phyloP scores from a whole-genome alignment of 2,329 filamentous ascomycete genomes.

The Huntiella moniliformis region DNA sequence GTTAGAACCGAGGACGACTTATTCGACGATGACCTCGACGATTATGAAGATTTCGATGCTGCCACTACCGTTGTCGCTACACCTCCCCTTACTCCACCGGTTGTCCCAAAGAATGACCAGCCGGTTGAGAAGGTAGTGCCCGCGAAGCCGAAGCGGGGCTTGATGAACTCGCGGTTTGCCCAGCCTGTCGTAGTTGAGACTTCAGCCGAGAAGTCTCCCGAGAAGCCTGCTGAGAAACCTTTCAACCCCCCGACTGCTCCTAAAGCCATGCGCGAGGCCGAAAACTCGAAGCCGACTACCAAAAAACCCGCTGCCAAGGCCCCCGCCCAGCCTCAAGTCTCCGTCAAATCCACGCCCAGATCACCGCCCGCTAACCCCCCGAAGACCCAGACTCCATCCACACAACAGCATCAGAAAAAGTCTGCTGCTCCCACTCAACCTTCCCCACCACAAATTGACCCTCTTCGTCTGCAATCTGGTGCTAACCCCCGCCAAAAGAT shows the following conservation, averaged over 20 bases:
- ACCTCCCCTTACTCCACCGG: slow-evolving; percentile 1
- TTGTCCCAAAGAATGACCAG: slow-evolving; percentile 5
- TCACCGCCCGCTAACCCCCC: background rate
- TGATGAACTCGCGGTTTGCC: background rate
- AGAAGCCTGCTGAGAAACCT: background rate
- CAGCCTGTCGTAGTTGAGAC: background rate
- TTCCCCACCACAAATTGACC: slow-evolving; percentile 14
- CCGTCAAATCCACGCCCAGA: background rate
- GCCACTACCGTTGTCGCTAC: slow-evolving; percentile 13
- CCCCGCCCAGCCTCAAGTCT: background rate
- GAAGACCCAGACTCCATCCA: background rate
- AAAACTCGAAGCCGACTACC: no score
- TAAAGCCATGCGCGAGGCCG: no score
- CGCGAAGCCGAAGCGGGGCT: no score
- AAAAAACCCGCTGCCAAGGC: background rate
- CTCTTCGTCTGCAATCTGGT: slow-evolving; percentile 31
- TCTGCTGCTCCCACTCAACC: background rate
- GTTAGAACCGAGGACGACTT: slow-evolving; percentile 43
- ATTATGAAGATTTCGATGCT: slow-evolving; percentile 22
- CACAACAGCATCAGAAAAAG: no score
- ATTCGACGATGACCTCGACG: slow-evolving; percentile 44
- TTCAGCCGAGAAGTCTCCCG: background rate
- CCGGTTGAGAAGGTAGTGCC: background rate
- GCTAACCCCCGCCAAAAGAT: slow-evolving; percentile 41
- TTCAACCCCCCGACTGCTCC: background rate